Evolutionary conservation across 2,329 filamentous ascomycete species (phyloP).

Genomic region (Zalaria obscura): DNA sequence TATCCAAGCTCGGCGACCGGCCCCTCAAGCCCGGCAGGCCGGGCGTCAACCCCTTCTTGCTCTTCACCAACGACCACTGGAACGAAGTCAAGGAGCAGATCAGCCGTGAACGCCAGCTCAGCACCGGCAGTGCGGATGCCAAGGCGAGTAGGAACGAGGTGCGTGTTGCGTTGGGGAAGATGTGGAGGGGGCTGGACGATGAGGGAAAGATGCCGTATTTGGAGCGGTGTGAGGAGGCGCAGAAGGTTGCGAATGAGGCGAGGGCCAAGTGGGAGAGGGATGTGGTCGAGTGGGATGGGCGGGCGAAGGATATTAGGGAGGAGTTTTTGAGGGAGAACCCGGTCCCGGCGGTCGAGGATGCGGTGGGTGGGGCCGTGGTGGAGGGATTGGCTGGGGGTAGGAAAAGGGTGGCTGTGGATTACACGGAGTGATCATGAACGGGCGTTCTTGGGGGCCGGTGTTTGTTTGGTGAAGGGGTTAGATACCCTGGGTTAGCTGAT

Average conservation of each 20-base stretch:
- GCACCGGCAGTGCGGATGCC: constrained; percentile 50
- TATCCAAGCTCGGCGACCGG: constrained; percentile 55
- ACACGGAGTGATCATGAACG: not conserved
- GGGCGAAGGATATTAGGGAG: constrained; percentile 36
- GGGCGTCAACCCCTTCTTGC: constrained; percentile 71
- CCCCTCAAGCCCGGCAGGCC: constrained; percentile 59
- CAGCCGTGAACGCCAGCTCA: constrained; percentile 49
- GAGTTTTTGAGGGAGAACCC: constrained; percentile 13
- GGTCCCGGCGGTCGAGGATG: constrained; percentile 1
- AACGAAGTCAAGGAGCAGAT: constrained; percentile 48
- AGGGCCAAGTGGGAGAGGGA: constrained; percentile 46
- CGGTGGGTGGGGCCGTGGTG: not conserved
- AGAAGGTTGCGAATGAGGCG: constrained; percentile 46
- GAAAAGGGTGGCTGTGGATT: not conserved
- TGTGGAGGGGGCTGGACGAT: constrained; percentile 69
- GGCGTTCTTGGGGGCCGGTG: too few species aligned
- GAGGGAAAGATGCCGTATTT: constrained; percentile 66
- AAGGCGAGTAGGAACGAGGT: constrained; percentile 61
- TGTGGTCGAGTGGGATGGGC: constrained; percentile 58
- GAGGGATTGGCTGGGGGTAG: not conserved
- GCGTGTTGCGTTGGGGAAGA: constrained; percentile 69
- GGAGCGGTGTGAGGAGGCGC: constrained; percentile 57
- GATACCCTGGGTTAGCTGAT: too few species aligned
- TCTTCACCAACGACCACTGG: constrained; percentile 72
- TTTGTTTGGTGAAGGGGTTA: too few species aligned